These are phyloP conservation scores for Calocybe cyanea DNA, from an alignment of 768 basidiomycete genomes.

Conservation along the genomic window DNA sequence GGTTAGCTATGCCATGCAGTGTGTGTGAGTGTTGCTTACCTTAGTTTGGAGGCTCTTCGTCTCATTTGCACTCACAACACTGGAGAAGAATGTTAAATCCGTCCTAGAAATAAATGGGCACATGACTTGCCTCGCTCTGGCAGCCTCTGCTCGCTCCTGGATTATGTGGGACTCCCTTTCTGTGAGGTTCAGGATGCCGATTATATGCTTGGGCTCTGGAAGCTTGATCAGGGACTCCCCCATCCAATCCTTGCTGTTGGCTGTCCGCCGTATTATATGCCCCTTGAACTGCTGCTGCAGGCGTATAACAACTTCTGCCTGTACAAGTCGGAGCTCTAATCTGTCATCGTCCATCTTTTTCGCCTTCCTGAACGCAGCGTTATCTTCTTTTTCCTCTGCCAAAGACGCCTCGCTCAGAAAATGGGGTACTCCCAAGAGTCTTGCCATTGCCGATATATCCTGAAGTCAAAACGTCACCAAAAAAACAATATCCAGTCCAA, in stretches of 20 bases:
- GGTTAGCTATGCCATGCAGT: not conserved
- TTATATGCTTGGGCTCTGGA: constrained; percentile 3
- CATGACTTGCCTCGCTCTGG: constrained; percentile 5
- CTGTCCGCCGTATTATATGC: constrained; percentile 8
- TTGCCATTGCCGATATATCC: constrained; percentile 25
- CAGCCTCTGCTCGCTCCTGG: not conserved
- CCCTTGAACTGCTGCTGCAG: constrained; percentile 7
- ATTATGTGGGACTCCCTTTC: not conserved
- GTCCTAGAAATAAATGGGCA: not conserved
- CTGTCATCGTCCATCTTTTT: constrained; percentile 15
- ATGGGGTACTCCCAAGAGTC: constrained; percentile 21
- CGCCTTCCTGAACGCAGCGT: not conserved
- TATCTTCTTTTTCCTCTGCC: constrained; percentile 20
- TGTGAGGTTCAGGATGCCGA: constrained; percentile 4
- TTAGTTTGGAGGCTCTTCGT: not conserved
- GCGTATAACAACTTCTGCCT: not conserved
- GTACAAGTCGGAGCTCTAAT: not conserved
- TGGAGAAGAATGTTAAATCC: not conserved
- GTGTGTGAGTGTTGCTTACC: not conserved
- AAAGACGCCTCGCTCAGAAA: constrained; percentile 19
- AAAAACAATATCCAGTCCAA: no score
- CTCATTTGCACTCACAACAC: not conserved
- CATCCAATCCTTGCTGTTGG: not conserved
- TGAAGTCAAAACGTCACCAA: no score
- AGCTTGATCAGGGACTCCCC: constrained; percentile 2